Conservation (phyloP, 2,329 filamentous ascomycete species). For the Aureobasidium musti region DNA sequence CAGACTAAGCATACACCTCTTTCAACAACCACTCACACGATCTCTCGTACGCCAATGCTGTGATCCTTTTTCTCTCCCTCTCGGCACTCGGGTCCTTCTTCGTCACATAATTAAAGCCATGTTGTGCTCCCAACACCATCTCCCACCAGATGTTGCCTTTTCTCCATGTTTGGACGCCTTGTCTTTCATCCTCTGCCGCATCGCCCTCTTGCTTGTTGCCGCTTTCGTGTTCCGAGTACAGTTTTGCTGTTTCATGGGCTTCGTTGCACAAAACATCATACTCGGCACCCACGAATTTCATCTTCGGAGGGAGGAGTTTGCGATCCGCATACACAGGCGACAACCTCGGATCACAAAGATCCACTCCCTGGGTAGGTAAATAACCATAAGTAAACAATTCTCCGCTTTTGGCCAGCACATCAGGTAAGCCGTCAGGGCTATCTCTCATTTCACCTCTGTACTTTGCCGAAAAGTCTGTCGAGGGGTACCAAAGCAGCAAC, state of each 20-base stretch:
- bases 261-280: slow-evolving; percentile 21
- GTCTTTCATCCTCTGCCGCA: background rate
- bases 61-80: slow-evolving; percentile 14
- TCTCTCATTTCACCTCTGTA: slow-evolving; percentile 2
- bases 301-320: background rate
- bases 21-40: slow-evolving; percentile 16
- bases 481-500: slow-evolving; percentile 16
- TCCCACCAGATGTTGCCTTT: slow-evolving; percentile 6
- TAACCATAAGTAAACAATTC: slow-evolving; percentile 23
- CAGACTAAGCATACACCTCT: slow-evolving; percentile 15
- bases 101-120: slow-evolving; percentile 17
- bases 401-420: slow-evolving; percentile 2
- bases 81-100: slow-evolving; percentile 17
- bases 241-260: background rate
- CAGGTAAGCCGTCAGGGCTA: background rate
- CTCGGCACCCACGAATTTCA: slow-evolving; percentile 18
- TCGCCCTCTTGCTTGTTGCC: background rate
- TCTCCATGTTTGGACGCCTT: slow-evolving; percentile 5
- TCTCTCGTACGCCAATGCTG: slow-evolving; percentile 1
- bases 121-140: slow-evolving; percentile 14
- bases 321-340: slow-evolving; percentile 5
- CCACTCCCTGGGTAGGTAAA: background rate
- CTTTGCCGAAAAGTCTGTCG: background rate
- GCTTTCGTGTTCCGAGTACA: background rate
- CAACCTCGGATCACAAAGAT: background rate